Evolutionary conservation across 1,139 yeast species (phyloP).

Genomic region (Debaryomycetaceae sp.): DNA sequence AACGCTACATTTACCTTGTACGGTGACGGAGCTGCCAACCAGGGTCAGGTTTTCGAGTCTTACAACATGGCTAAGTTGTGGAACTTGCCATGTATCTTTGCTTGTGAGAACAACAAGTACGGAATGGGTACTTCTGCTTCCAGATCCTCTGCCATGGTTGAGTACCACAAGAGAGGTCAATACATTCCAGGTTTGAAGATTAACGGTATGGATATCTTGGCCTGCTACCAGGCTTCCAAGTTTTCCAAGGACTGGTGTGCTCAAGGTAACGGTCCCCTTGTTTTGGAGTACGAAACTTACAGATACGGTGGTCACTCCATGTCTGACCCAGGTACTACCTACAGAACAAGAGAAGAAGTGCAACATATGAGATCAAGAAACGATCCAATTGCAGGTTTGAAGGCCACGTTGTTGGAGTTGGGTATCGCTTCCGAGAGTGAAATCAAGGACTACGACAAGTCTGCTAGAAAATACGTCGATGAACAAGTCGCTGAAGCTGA

Average conservation of each 20-base stretch:
- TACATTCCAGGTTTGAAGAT: constrained; percentile 98
- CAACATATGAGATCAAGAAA: constrained; percentile 98
- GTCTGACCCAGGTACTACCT: constrained; percentile 99
- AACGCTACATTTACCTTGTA: constrained; percentile 84
- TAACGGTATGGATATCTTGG: constrained; percentile 97
- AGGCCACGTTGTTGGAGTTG: constrained; percentile 77
- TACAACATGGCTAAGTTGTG: constrained; percentile 99
- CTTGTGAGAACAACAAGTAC: constrained; percentile 98
- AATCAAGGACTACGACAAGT: constrained; percentile 90
- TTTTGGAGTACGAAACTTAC: constrained; percentile 94
- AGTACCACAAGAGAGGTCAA: constrained; percentile 98
- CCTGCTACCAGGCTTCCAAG: constrained; percentile 92
- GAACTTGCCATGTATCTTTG: constrained; percentile 91
- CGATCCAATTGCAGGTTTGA: constrained; percentile 96
- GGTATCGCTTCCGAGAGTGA: constrained; percentile 90
- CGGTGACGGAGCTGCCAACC: constrained; percentile 99
- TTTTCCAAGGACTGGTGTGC: constrained; percentile 96
- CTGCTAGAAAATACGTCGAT: constrained; percentile 91
- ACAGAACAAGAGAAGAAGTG: constrained; percentile 99
- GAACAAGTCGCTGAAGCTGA: constrained; percentile 94
- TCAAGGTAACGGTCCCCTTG: constrained; percentile 93
- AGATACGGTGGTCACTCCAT: constrained; percentile 99
- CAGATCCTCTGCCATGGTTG: constrained; percentile 94
- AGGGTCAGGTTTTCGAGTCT: constrained; percentile 97
- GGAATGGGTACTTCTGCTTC: constrained; percentile 99